Base-by-base conservation (phyloP, 305 asterid genomes). In the Withania somnifera region DNA sequence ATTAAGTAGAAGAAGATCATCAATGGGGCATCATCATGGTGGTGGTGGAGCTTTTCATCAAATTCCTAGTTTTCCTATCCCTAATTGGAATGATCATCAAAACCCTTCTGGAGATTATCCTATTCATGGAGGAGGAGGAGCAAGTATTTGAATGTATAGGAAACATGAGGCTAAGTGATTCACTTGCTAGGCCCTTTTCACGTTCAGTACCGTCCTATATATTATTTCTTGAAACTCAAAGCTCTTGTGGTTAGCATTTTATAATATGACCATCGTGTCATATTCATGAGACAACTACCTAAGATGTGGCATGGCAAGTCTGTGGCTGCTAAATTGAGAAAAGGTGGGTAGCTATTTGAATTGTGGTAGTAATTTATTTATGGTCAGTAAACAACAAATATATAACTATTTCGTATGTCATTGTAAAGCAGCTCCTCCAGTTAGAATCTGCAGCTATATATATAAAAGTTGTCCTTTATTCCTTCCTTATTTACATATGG, bases 101-200 rank as follows among this genome's bases (percentile, higher is more conserved):
- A 85, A 87, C 79, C 52, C 83, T 36, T 42, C 75, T 9, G 88
- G 84, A 19, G 88, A 36, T 36, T 7, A 84, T 54, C 83, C n/a
- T 82, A 81, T 47, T 86, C 90, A 71, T n/a, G 91, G 92, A 69
- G 91, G 88, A 50, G 89, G 86, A 83, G 91, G 90, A 34, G 28
- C 63, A 56, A 82, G 82, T 50, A 75, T 80, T 71, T 87, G 84
- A 87, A n/a, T n/a, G n/a, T n/a, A n/a, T n/a, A n/a, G n/a, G n/a
- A n/a, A n/a, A n/a, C 34, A 57, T 32, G 30, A 66, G 77, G 77
- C 77, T 40, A 71, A 15, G 28, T 82, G 22, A 75, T 81, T 45
- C 60, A 67, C 80, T 66, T 61, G 84, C 88, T 88, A 87, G 93
- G 67, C 71, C 84, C 85, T 85, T 85, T 80, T 89, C 89, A 52